Base-by-base conservation (phyloP, 441 rosid species). In the Geranium incanum region DNA sequence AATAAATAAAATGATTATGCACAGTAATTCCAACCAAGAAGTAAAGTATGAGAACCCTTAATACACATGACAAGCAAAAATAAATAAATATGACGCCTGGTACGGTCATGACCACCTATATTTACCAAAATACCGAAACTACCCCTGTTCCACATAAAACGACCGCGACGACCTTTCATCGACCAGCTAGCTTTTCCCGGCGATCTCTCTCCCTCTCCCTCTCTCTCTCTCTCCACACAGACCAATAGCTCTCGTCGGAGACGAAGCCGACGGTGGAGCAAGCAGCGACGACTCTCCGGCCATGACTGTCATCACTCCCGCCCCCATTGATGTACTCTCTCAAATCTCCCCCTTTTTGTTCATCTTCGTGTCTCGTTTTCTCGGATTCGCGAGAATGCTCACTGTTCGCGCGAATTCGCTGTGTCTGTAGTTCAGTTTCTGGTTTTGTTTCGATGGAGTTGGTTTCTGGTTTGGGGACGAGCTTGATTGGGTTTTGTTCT, bases 231-330 rank as follows among this genome's bases (percentile, higher is more conserved):
- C 8, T 57, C 8, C 21, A 4, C 64, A 16, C 64, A 4, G 6
- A 57, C 1, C 64, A 4, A 57, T 6, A 57, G 28, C 64, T 57
- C 64, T 57, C 64, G 64, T 57, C 64, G 64, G 64, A 57, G 64
- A 7, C 8, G 28, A 57, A 57, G 64, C 64, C 21, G 21, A 23
- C 21, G 64, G 64, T 57, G 7, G 23, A 23, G 2, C 7, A 57
- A 57, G 28, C 33, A 57, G 28, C 64, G 1, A 2, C 33, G 33
- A n/a, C 19, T 57, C 64, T 71, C 65, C 68, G 68, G 69, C 74
- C 83, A 93, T 93, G 98, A 89, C 95, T 82, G 50, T 86, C 88
- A 84, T 90, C 86, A 87, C 98, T 80, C 90, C 95, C 75, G 84
- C 92, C 63, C 93, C 92, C 80, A 57, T 88, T 39, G 97, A 94